A percentile compares a stretch with the other conserved stretches of the same genome.
These are phyloP conservation scores for Metarhizium robertsii DNA, from an alignment of 2,329 filamentous ascomycete species.

Conservation along the genomic window DNA sequence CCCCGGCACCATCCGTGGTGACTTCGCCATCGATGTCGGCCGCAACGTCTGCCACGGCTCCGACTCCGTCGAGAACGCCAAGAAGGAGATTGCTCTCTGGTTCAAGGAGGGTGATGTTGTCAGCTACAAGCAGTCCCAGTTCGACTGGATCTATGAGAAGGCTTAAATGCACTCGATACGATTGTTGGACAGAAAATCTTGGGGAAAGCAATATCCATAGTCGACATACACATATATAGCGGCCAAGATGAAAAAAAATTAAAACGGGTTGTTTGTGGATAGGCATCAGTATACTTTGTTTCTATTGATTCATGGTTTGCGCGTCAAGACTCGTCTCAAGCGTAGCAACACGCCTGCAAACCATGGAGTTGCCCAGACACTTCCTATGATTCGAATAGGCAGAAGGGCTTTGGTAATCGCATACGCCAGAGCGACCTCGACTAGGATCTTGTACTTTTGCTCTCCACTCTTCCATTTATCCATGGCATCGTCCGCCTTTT, in stretches of 20 bases:
- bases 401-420: constrained; percentile 80
- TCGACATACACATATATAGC: background rate
- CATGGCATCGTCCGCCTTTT: constrained; percentile 18
- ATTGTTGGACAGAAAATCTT: background rate
- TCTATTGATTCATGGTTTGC: constrained; percentile 15
- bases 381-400: constrained; percentile 65
- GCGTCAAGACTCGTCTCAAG: constrained; percentile 20
- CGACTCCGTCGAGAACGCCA: constrained; percentile 95
- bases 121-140: constrained; percentile 73
- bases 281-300: no score
- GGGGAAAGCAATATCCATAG: background rate
- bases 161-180: constrained; percentile 24
- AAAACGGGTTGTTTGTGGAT: background rate
- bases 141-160: constrained; percentile 98
- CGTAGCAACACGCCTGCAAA: constrained; percentile 62
- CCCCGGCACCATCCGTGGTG: constrained; percentile 96
- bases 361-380: constrained; percentile 87
- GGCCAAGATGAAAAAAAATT: background rate
- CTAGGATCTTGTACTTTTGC: constrained; percentile 44
- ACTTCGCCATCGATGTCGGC: constrained; percentile 72
- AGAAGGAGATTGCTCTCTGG: constrained; percentile 99
- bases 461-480: constrained; percentile 29
- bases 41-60: constrained; percentile 99
- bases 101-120: constrained; percentile 84
- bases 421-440: constrained; percentile 79